These are phyloP conservation scores for Phialophora tarda DNA, from an alignment of 2,329 filamentous ascomycete species.

Conservation along the genomic window DNA sequence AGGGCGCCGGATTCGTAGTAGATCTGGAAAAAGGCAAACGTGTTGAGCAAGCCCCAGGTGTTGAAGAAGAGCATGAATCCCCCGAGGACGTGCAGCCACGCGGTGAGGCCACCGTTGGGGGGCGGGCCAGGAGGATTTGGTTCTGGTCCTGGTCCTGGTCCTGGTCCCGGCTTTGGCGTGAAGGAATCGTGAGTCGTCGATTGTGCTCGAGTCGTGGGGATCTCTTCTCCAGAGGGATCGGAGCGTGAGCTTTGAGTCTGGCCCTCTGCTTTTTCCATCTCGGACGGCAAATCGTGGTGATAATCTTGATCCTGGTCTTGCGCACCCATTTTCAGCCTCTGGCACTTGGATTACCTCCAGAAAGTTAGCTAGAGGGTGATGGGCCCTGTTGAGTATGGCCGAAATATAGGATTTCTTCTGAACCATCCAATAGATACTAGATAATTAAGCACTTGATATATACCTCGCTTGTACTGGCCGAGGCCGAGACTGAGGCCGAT, in stretches of 20 bases:
- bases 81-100: conserved; percentile 42
- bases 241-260: background rate
- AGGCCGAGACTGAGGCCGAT: too few relatives aligned
- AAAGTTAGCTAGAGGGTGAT: too few relatives aligned
- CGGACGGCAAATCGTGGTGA: background rate
- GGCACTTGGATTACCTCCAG: too few relatives aligned
- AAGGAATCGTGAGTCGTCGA: too few relatives aligned
- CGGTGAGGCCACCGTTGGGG: conserved; percentile 40
- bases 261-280: background rate
- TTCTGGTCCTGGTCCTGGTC: background rate
- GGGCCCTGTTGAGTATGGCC: too few relatives aligned
- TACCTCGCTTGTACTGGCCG: too few relatives aligned
- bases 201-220: background rate
- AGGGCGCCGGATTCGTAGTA: conserved; percentile 42
- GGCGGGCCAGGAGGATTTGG: background rate
- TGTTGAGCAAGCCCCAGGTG: conserved; percentile 40
- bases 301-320: background rate
- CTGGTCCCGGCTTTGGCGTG: too few relatives aligned
- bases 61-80: conserved; percentile 40
- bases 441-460: too few relatives aligned
- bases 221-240: background rate
- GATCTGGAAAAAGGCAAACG: conserved; percentile 44
- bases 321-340: background rate
- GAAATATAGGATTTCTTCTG: too few relatives aligned
- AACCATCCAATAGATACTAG: too few relatives aligned